Evolutionary conservation across 2,329 filamentous ascomycete species (phyloP).

Genomic region (Dactylellina drechsleri): DNA sequence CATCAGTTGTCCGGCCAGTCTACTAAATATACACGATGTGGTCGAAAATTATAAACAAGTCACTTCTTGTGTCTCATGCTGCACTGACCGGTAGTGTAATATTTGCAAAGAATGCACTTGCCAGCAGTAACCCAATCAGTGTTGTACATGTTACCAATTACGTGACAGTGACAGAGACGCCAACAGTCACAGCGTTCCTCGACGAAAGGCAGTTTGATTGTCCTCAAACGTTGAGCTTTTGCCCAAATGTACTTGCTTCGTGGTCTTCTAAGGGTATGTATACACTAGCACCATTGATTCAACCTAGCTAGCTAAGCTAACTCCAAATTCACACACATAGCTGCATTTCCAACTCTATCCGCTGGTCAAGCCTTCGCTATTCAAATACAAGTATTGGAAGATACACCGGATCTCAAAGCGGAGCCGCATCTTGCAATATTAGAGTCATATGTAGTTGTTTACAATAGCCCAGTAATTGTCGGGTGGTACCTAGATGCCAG

Average conservation of each 20-base stretch:
- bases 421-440: slow-evolving; percentile 27
- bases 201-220: slow-evolving; percentile 22
- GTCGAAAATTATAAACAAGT: background rate
- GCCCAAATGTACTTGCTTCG: slow-evolving; percentile 11
- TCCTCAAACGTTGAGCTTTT: slow-evolving; percentile 11
- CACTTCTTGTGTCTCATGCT: background rate
- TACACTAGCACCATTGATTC: background rate
- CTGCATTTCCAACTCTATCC: slow-evolving; percentile 4
- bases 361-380: slow-evolving; percentile 27
- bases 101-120: slow-evolving; percentile 2
- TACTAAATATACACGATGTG: background rate
- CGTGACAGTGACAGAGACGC: slow-evolving; percentile 19
- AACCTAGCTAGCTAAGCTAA: background rate
- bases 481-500: slow-evolving; percentile 30
- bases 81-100: background rate
- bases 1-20: too few species aligned
- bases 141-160: background rate
- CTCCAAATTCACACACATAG: background rate
- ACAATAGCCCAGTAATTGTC: slow-evolving; percentile 9
- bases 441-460: slow-evolving; percentile 6
- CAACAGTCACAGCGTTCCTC: slow-evolving; percentile 19
- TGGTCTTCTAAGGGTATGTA: slow-evolving; percentile 13
- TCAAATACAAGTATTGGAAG: slow-evolving; percentile 6
- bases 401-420: slow-evolving; percentile 1
- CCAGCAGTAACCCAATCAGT: background rate